These are phyloP conservation scores for Cryphonectria naterciae DNA, from an alignment of 2,329 filamentous ascomycete genomes.

Conservation along the genomic window DNA sequence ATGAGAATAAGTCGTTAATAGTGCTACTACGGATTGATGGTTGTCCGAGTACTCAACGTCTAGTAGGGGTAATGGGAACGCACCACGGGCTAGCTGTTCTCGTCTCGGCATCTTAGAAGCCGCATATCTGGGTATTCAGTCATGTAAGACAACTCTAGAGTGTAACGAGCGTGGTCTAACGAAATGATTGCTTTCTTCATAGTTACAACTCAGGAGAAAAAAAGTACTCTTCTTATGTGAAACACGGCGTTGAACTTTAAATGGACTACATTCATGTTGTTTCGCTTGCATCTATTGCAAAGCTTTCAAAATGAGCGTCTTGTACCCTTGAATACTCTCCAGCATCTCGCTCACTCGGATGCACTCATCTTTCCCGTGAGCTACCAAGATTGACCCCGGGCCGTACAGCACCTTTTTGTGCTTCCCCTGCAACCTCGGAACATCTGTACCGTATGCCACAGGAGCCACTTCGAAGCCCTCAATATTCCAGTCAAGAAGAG, in stretches of 20 bases:
- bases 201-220: neutral
- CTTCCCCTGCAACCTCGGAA: constrained; percentile 40
- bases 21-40: neutral
- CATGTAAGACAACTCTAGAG: neutral
- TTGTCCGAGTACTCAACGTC: neutral
- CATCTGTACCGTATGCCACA: constrained; percentile 46
- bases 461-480: constrained; percentile 43
- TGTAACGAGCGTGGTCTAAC: neutral
- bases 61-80: neutral
- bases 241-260: neutral
- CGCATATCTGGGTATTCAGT: neutral
- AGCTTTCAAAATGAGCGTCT: constrained; percentile 32
- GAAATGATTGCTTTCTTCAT: neutral
- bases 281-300: neutral
- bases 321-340: constrained; percentile 44
- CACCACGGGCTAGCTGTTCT: neutral
- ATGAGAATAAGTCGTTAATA: neutral
- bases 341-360: constrained; percentile 42
- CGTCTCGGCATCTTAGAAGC: neutral
- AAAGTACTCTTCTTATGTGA: neutral
- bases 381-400: constrained; percentile 44
- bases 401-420: constrained; percentile 45
- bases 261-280: neutral
- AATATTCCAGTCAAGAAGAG: constrained; percentile 44
- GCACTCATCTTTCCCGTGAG: constrained; percentile 44